Base-by-base conservation (phyloP, 768 basidiomycete genomes). In the Mycena leptocephala region DNA sequence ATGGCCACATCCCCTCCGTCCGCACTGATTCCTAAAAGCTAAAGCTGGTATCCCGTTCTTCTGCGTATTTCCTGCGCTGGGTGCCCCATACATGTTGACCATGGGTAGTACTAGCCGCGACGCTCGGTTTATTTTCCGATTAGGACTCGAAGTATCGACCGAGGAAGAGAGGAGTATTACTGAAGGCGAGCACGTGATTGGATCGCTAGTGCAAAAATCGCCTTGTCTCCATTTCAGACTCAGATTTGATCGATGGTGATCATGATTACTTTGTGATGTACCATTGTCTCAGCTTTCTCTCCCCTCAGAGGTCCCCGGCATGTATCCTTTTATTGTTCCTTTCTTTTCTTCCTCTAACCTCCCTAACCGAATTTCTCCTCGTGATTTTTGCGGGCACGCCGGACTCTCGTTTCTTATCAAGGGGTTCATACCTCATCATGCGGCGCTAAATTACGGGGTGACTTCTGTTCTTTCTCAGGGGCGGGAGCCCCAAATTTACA, bases 171-270 rank as follows among this genome's bases (percentile, higher is more conserved):
- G 63, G 46, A 35, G 35, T 48, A 46, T 3, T 48, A 22, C 24
- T 14, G n/a, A 30, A 64, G 20, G 62, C 7, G 2, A 11, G 20
- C 64, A 33, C 30, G 64, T 48, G 64, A 33, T 41, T n/a, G n/a
- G n/a, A 9, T 37, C 26, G n/a, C 8, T 32, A 10, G 16, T 20
- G 16, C 43, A 14, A 46, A 18, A 14, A 20, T 20, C n/a, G n/a
- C 43, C 43, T 20, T 65, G 64, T 65, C 6, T 65, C 6, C 18
- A 24, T 46, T 64, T 64, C 63, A 22, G 30, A 64, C 62, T 64
- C 62, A 64, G 62, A 64, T n/a, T 41, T 64, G 43, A 64, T 64
- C 63, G 63, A 64, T 65, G 64, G 46, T 35, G 46, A 65, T 51
- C 1, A 11, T 35, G 64, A 65, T 65, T 46, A 26, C 62, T 64